Conservation (phyloP, 1,139 yeast genomes). For the Chernovozyma sophiae-reginae region DNA sequence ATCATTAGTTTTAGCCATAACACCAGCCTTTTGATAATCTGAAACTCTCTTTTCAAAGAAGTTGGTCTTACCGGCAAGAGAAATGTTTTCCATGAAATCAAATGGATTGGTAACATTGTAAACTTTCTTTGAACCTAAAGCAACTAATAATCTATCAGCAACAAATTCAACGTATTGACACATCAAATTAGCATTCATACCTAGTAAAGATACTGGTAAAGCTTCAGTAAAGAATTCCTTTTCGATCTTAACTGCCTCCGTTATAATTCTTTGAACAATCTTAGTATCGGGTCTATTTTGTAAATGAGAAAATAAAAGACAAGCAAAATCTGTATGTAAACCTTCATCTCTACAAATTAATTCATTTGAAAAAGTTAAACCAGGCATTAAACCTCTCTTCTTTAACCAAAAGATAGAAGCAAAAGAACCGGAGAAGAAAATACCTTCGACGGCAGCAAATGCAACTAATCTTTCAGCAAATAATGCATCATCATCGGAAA, state of each 20-base stretch:
- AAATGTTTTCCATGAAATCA: constrained; percentile 97
- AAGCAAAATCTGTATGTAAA: constrained; percentile 96
- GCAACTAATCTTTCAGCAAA: constrained; percentile 96
- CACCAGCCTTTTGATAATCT: constrained; percentile 99
- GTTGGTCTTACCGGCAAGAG: constrained; percentile 96
- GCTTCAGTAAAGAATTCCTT: constrained; percentile 93
- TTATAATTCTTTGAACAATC: constrained; percentile 78
- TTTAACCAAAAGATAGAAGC: constrained; percentile 98
- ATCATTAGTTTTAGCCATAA: constrained; percentile 58
- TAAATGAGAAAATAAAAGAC: constrained; percentile 89
- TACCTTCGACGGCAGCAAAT: constrained; percentile 98
- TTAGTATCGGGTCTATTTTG: constrained; percentile 78
- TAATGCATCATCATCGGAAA: constrained; percentile 76
- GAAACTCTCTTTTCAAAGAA: constrained; percentile 98
- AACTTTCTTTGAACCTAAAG: constrained; percentile 85
- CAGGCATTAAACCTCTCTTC: constrained; percentile 98
- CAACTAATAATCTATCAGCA: constrained; percentile 88
- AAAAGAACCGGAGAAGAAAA: constrained; percentile 95
- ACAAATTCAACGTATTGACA: constrained; percentile 96
- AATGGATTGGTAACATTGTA: constrained; percentile 92
- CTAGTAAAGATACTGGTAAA: constrained; percentile 83
- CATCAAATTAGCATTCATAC: constrained; percentile 91
- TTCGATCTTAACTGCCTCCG: constrained; percentile 94
- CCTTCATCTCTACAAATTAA: constrained; percentile 98
- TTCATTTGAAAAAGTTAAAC: constrained; percentile 94